Percentiles rank a stretch among this genome's conserved stretches.
phyloP scores from a whole-genome alignment of 441 rosid genomes.

The Codiaeum variegatum region DNA sequence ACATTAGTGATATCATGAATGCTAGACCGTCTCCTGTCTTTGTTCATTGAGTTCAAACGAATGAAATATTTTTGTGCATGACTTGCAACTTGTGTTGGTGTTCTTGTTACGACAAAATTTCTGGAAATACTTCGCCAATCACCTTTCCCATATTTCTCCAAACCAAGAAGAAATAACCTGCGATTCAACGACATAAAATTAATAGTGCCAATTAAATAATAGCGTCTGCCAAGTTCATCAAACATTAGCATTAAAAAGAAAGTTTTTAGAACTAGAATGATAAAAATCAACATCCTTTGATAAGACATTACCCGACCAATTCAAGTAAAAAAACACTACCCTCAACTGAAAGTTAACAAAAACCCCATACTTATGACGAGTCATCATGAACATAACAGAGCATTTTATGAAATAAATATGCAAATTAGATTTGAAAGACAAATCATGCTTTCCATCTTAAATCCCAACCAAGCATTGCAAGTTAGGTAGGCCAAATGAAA shows the following conservation, averaged over 20 bases:
- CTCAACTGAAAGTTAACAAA: not conserved
- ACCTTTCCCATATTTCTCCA: constrained; percentile 96
- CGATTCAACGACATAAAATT: constrained; percentile 15
- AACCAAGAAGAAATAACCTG: constrained; percentile 94
- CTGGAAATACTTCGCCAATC: constrained; percentile 99
- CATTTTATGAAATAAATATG: not conserved
- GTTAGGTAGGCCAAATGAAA: not conserved
- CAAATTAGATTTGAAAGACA: not conserved
- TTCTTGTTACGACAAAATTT: constrained; percentile 91
- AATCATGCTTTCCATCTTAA: not conserved
- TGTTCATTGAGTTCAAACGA: constrained; percentile 86
- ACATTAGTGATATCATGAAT: constrained; percentile 95
- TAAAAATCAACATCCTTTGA: not conserved
- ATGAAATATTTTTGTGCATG: constrained; percentile 95
- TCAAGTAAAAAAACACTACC: not conserved
- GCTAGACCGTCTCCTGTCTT: constrained; percentile 94
- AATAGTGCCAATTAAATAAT: constrained; percentile 8
- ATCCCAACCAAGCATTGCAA: not conserved
- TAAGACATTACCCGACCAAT: not conserved
- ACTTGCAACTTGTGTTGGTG: constrained; percentile 98
- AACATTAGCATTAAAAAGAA: constrained; percentile 11
- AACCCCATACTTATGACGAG: not conserved
- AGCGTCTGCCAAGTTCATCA: constrained; percentile 5
- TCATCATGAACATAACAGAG: not conserved
- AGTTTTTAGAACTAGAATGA: not conserved